phyloP scores from a whole-genome alignment of 768 basidiomycete genomes.

The Naganishia vaughanmartiniae region DNA sequence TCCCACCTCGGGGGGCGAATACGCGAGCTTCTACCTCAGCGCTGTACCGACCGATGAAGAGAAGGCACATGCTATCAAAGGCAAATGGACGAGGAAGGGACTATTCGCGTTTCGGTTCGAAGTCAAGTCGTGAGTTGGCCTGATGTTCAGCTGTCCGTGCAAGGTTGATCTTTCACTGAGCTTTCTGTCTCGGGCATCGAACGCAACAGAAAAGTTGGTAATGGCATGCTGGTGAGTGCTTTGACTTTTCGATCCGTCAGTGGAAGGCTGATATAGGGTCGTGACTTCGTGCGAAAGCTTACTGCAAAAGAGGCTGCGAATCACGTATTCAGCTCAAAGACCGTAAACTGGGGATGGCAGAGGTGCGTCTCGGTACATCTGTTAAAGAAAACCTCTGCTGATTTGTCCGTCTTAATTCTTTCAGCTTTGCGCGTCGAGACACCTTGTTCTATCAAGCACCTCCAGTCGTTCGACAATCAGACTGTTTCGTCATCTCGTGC shows the following conservation, averaged over 20 bases:
- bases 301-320: conserved; percentile 27
- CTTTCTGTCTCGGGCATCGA: background rate
- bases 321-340: conserved; percentile 52
- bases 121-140: conserved; percentile 61
- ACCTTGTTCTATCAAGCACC: conserved; percentile 62
- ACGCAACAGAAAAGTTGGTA: background rate
- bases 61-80: conserved; percentile 64
- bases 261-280: conserved; percentile 29
- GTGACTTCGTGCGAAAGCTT: background rate
- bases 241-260: conserved; percentile 23
- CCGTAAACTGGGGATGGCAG: conserved; percentile 86
- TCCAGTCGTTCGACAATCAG: conserved; percentile 54
- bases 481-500: conserved; percentile 73
- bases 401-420: background rate
- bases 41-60: conserved; percentile 69
- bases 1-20: conserved; percentile 25
- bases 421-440: conserved; percentile 67
- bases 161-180: background rate
- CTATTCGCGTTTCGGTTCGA: conserved; percentile 84
- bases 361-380: conserved; percentile 10
- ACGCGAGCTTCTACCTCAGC: conserved; percentile 30
- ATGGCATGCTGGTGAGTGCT: background rate
- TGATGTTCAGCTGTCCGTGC: background rate
- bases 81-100: conserved; percentile 81
- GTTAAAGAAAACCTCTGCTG: background rate